These are phyloP conservation scores for Corymbia citriodora DNA, from an alignment of 441 rosid genomes.

Conservation along the genomic window DNA sequence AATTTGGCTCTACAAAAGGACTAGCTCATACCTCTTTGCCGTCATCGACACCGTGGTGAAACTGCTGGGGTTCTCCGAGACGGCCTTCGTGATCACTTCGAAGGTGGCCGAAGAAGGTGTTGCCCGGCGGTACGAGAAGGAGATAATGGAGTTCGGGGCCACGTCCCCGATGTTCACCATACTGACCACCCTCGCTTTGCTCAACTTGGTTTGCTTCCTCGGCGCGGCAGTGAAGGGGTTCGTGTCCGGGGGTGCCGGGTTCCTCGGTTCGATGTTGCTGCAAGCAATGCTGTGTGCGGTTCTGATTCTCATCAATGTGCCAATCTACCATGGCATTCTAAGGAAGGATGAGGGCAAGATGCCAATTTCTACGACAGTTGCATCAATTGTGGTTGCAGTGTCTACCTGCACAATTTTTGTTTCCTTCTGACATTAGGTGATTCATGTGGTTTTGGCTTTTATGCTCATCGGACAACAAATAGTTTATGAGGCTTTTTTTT, in stretches of 20 bases:
- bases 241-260: not conserved
- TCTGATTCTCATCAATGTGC: conserved; percentile 12
- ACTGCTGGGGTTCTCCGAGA: conserved; percentile 32
- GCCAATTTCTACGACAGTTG: conserved; percentile 4
- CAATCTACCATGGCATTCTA: conserved; percentile 13
- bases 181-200: conserved; percentile 45
- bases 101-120: conserved; percentile 62
- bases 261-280: conserved; percentile 1
- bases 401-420: not conserved
- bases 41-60: conserved; percentile 31
- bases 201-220: conserved; percentile 41
- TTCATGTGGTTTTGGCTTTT: not conserved
- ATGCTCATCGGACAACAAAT: not conserved
- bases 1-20: conserved; percentile 65
- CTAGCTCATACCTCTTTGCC: conserved; percentile 55
- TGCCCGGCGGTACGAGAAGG: conserved; percentile 35
- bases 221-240: conserved; percentile 21
- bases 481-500: not conserved
- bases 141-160: conserved; percentile 67
- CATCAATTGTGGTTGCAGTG: conserved; percentile 7
- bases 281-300: conserved; percentile 10
- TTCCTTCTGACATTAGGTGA: not conserved
- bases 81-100: conserved; percentile 49
- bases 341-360: conserved; percentile 14
- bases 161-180: conserved; percentile 51